phyloP scores from a whole-genome alignment of 768 basidiomycete species.

The Tricholoma hemisulphureum region DNA sequence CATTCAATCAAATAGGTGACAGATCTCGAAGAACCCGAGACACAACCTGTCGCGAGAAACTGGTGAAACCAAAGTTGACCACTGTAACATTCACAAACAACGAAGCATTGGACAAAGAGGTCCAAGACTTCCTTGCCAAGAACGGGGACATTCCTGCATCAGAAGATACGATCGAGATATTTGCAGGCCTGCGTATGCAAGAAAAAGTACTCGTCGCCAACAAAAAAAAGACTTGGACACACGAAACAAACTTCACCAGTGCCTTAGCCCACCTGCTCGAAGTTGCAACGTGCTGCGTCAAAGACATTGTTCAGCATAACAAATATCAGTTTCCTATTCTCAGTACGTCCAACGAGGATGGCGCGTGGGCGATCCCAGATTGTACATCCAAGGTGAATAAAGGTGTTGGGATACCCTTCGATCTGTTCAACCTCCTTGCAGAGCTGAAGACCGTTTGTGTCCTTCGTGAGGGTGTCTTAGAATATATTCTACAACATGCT shows the following conservation, averaged over 20 bases:
- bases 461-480: background rate
- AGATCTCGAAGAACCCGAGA: background rate
- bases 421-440: background rate
- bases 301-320: background rate
- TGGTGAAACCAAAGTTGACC: background rate
- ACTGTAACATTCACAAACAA: background rate
- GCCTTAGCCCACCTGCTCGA: background rate
- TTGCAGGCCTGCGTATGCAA: background rate
- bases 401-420: background rate
- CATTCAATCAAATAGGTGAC: background rate
- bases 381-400: background rate
- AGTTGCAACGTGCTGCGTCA: background rate
- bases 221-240: background rate
- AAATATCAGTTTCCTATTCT: background rate
- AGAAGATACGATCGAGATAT: background rate
- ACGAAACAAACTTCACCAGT: background rate
- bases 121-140: background rate
- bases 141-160: background rate
- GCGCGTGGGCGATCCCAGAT: background rate
- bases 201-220: background rate
- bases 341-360: background rate
- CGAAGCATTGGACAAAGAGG: background rate
- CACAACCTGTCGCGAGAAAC: background rate
- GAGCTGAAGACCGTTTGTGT: constrained; percentile 1
- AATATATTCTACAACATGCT: background rate